Percentiles rank a stretch among this genome's conserved stretches.
phyloP scores from a whole-genome alignment of 805 yeast species.

The Kodamaea nitidulidarum region DNA sequence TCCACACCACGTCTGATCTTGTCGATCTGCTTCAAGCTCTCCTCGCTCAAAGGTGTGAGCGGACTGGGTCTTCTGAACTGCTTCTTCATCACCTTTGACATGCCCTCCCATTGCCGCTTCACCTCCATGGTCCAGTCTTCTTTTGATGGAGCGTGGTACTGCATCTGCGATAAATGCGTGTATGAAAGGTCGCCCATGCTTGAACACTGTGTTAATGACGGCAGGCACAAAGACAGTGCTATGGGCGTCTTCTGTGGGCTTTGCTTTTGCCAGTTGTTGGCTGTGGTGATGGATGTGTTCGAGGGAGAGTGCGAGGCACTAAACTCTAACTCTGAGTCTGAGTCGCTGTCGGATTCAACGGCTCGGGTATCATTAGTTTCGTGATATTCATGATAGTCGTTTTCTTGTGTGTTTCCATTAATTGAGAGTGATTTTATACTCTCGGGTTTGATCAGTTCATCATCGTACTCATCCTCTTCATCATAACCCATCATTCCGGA shows the following conservation, averaged over 20 bases:
- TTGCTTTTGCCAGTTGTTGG: not conserved
- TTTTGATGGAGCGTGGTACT: conserved; percentile 43
- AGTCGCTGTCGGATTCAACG: conserved; percentile 5
- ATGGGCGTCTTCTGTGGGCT: conserved; percentile 19
- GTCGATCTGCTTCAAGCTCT: conserved; percentile 56
- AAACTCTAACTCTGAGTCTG: conserved; percentile 8
- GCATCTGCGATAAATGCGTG: conserved; percentile 22
- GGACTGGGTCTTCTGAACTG: conserved; percentile 74
- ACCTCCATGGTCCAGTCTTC: conserved; percentile 70
- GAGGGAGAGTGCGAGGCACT: conserved; percentile 10
- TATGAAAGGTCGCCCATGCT: conserved; percentile 24
- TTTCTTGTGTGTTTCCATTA: conserved; percentile 4
- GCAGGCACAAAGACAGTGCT: conserved; percentile 26
- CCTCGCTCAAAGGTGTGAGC: conserved; percentile 52
- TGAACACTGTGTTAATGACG: conserved; percentile 19
- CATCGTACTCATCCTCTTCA: conserved; percentile 14
- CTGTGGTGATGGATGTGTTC: not conserved
- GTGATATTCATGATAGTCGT: conserved; percentile 7
- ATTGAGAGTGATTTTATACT: too few species aligned
- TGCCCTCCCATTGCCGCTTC: conserved; percentile 54
- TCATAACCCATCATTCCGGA: conserved; percentile 6
- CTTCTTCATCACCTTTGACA: conserved; percentile 58
- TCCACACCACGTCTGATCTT: conserved; percentile 79
- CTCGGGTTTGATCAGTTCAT: conserved; percentile 7
- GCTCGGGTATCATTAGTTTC: conserved; percentile 1